Evolutionary conservation across 2,329 filamentous ascomycete genomes (phyloP).

Genomic region (Cucurbitaria berberidis): DNA sequence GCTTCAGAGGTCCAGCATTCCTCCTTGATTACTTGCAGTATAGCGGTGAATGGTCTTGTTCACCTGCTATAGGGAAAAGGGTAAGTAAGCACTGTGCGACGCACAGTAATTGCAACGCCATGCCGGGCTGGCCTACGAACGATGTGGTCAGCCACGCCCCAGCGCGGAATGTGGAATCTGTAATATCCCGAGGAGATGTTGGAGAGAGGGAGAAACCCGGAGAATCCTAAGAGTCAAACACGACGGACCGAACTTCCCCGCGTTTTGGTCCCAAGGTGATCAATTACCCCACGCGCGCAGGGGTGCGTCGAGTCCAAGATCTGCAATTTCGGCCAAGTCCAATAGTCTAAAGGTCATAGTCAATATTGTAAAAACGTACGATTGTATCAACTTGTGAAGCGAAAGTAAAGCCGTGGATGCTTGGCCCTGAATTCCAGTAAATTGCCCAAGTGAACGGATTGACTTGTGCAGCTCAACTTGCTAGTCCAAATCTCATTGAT

Average conservation of each 20-base stretch:
- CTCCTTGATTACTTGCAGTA: background rate
- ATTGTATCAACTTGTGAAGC: too few relatives aligned
- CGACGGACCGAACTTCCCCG: background rate
- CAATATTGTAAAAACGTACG: too few relatives aligned
- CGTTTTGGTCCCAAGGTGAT: background rate
- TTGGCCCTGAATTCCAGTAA: too few relatives aligned
- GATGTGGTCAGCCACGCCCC: background rate
- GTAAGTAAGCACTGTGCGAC: conserved; percentile 1
- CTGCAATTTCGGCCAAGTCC: background rate
- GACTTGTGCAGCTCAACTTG: too few relatives aligned
- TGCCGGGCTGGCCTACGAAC: too few relatives aligned
- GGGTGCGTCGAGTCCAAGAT: background rate
- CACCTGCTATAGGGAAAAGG: background rate
- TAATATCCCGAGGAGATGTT: background rate
- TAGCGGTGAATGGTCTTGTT: background rate
- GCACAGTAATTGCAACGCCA: too few relatives aligned
- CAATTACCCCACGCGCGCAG: background rate
- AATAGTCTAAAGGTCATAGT: background rate
- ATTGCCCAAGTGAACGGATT: too few relatives aligned
- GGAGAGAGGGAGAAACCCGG: background rate
- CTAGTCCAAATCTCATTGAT: too few relatives aligned
- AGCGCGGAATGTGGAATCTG: background rate
- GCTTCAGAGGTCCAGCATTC: background rate
- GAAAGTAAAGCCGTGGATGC: too few relatives aligned
- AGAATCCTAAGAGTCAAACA: background rate